phyloP scores from a whole-genome alignment of 164 flowering plant species.

The Sextonia rubra region DNA sequence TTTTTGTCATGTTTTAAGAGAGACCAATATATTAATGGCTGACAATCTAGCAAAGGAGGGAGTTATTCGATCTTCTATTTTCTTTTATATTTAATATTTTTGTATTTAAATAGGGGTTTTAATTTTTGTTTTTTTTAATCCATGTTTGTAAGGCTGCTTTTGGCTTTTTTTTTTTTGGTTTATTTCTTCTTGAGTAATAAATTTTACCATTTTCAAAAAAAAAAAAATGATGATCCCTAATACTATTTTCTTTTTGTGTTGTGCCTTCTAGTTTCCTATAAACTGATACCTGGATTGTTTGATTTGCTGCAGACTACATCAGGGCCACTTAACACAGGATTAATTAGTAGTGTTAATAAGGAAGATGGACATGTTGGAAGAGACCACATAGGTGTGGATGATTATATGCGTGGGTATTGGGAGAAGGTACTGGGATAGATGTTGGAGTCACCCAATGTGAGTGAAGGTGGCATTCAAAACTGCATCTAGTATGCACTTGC shows the following conservation, averaged over 20 bases:
- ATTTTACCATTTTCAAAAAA: too few species aligned
- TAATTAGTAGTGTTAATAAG: conserved; percentile 12
- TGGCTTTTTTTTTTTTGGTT: too few species aligned
- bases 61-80: too few species aligned
- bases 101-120: too few species aligned
- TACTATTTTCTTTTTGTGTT: not conserved
- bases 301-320: conserved; percentile 28
- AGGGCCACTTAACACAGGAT: conserved; percentile 7
- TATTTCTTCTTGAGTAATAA: too few species aligned
- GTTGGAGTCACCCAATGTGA: conserved; percentile 27
- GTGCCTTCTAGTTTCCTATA: not conserved
- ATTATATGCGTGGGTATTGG: conserved; percentile 24
- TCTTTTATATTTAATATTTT: too few species aligned
- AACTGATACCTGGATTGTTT: conserved; percentile 11
- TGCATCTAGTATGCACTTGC: conserved; percentile 41
- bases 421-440: conserved; percentile 36
- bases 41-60: too few species aligned
- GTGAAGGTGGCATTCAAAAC: conserved; percentile 34
- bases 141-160: too few species aligned
- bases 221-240: not conserved
- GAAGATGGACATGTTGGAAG: conserved; percentile 15
- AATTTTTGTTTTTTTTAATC: too few species aligned
- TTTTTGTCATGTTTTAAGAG: too few species aligned
- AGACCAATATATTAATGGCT: too few species aligned
- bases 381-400: conserved; percentile 21